Evolutionary conservation across 2,329 filamentous ascomycete genomes (phyloP).

Genomic region (Beauveria caledonica): DNA sequence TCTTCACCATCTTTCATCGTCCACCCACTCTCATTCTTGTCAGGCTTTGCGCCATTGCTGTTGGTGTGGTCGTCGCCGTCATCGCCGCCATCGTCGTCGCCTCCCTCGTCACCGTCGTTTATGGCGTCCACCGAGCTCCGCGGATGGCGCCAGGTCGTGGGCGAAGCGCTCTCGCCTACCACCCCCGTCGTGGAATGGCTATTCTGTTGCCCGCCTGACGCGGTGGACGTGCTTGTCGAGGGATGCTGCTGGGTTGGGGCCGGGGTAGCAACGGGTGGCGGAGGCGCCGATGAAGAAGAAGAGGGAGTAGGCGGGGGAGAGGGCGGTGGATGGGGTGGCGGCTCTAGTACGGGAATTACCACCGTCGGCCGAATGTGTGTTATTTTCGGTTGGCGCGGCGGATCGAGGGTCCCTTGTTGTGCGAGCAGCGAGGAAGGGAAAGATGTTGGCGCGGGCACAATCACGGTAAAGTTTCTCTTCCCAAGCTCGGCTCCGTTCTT

Average conservation of each 20-base stretch:
- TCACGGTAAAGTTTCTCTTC: slow-evolving; percentile 22
- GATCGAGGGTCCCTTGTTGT: neutral
- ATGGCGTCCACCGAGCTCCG: neutral
- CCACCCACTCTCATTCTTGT: slow-evolving; percentile 13
- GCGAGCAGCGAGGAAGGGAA: slow-evolving; percentile 17
- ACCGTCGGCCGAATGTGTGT: neutral
- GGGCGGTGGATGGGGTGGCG: neutral
- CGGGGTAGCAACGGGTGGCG: neutral
- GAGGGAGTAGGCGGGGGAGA: neutral
- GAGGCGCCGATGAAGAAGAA: neutral
- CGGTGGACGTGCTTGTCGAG: neutral
- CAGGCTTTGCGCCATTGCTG: neutral
- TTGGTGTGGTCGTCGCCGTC: neutral
- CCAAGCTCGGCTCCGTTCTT: neutral
- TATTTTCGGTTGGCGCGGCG: neutral
- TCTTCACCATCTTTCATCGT: slow-evolving; percentile 21
- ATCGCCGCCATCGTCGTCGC: neutral
- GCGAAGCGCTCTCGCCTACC: neutral
- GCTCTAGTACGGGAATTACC: neutral
- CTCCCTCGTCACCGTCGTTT: neutral
- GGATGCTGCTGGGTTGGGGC: neutral
- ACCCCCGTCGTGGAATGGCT: neutral
- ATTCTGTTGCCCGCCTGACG: neutral
- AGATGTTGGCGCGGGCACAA: slow-evolving; percentile 24
- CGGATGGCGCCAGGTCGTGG: neutral